Evolutionary conservation across 768 basidiomycete genomes (phyloP), one percentile per base, ranked within the genome.

Genomic region (Podaxis sp.): DNA sequence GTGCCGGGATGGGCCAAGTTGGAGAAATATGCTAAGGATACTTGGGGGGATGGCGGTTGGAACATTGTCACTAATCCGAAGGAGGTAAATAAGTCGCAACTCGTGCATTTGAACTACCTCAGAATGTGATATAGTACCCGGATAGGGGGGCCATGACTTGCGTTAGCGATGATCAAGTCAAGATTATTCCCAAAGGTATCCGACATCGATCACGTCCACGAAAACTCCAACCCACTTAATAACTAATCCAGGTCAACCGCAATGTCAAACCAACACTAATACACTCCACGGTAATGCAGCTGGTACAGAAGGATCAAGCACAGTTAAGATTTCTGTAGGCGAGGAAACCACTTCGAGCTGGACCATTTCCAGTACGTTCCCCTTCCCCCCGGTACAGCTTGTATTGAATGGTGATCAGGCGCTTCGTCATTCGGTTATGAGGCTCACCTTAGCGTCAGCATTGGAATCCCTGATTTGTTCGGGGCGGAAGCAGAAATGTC

Each of bases 21-120:
- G 5, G 61, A 63, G 42, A 38, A 65, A 55, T 65, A 65, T 28
- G 65, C 65, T 6, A 63, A 65, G n/a, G 65, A 65, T 40, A 65
- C 61, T 11, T 65, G 59, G 48, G 65, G 65, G 1, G 61, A 59
- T 28, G 65, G 65, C 4, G n/a, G 54, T 11, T 61, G 58, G 49
- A 65, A 61, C 30, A 57, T 65, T 4, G 61, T 65, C 19, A 59
- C 61, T 13, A 65, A 65, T 36, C 65, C 65, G 17, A 13, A 40
- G 19, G 65, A 65, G 4, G 65, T 65, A 57, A 46, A 54, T 65
- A 57, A 46, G 48, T 52, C 2, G 24, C 17, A 46, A 22, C 33
- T 28, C 9, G 19, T 28, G 19, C 26, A 11, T 12, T 5, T 13
- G 22, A 24, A 51, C 19, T 11, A 17, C 13, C 7, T 51, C 26